Evolutionary conservation across 768 basidiomycete genomes (phyloP).

Genomic region (Collybia mongolica): DNA sequence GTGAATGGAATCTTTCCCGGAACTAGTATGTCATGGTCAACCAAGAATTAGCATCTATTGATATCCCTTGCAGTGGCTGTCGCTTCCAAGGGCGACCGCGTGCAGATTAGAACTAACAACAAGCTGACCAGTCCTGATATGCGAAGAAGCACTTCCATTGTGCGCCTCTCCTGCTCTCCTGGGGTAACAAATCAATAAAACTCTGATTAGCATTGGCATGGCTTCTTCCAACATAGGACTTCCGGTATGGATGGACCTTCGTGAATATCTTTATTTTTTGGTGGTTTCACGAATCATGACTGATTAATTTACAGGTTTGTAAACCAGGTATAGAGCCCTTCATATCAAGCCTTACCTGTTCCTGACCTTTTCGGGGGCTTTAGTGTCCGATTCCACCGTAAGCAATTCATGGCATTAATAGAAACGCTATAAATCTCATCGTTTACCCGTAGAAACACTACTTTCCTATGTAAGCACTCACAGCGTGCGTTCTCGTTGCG

Average conservation of each 20-base stretch:
- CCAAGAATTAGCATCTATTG: background rate
- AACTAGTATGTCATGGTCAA: constrained; percentile 9
- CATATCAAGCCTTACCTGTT: background rate
- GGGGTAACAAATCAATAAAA: background rate
- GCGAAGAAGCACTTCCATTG: constrained; percentile 29
- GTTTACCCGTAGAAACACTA: too few relatives aligned
- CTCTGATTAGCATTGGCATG: constrained; percentile 27
- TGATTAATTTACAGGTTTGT: constrained; percentile 27
- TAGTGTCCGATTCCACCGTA: constrained; percentile 37
- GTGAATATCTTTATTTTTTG: constrained; percentile 7
- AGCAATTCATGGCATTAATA: background rate
- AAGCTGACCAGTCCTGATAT: constrained; percentile 23
- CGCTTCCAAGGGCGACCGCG: constrained; percentile 23
- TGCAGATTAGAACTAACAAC: constrained; percentile 25
- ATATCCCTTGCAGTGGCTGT: constrained; percentile 8
- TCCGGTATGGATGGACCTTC: constrained; percentile 32
- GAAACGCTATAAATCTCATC: background rate
- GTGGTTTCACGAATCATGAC: background rate
- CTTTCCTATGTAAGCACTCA: constrained; percentile 9
- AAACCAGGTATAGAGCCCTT: constrained; percentile 25
- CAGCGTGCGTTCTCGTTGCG: too few relatives aligned
- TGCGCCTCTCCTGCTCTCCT: constrained; percentile 2
- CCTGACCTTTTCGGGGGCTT: background rate
- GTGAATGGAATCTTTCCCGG: constrained; percentile 28
- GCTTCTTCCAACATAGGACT: constrained; percentile 27